Evolutionary conservation across 2,329 filamentous ascomycete genomes (phyloP).

Genomic region (Alternaria novae-zelandiae): DNA sequence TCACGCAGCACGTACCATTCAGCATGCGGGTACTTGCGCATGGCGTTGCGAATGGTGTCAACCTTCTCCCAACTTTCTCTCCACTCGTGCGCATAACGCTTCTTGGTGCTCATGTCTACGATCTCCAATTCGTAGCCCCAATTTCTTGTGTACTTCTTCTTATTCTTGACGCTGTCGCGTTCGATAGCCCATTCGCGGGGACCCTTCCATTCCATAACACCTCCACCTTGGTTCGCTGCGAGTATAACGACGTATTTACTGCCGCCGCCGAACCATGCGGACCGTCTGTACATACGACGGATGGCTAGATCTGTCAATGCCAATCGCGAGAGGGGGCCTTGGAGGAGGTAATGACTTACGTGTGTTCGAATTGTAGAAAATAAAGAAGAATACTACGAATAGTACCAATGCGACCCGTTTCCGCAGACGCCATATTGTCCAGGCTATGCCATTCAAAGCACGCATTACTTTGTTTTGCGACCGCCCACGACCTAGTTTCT

Average conservation of each 20-base stretch:
- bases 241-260: slow-evolving; percentile 93
- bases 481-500: slow-evolving; percentile 70
- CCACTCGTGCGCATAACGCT: slow-evolving; percentile 98
- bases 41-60: slow-evolving; percentile 84
- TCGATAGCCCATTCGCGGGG: slow-evolving; percentile 98
- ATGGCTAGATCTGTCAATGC: slow-evolving; percentile 55
- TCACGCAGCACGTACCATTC: slow-evolving; percentile 76
- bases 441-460: slow-evolving; percentile 47
- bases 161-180: slow-evolving; percentile 93
- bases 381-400: slow-evolving; percentile 65
- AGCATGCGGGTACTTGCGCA: slow-evolving; percentile 92
- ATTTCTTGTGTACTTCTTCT: slow-evolving; percentile 80
- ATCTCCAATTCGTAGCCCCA: slow-evolving; percentile 98
- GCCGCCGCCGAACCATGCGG: slow-evolving; percentile 78
- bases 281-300: slow-evolving; percentile 70
- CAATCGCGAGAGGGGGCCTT: background rate
- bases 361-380: slow-evolving; percentile 70
- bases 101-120: slow-evolving; percentile 98
- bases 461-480: slow-evolving; percentile 45
- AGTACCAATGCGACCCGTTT: slow-evolving; percentile 66
- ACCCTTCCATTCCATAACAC: slow-evolving; percentile 99
- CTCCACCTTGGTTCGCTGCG: slow-evolving; percentile 91
- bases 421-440: slow-evolving; percentile 70
- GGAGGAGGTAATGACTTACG: slow-evolving; percentile 65
- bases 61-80: slow-evolving; percentile 99